Evolutionary conservation across 257 asterid species (phyloP).

Genomic region (Solanum ahanhuiri): DNA sequence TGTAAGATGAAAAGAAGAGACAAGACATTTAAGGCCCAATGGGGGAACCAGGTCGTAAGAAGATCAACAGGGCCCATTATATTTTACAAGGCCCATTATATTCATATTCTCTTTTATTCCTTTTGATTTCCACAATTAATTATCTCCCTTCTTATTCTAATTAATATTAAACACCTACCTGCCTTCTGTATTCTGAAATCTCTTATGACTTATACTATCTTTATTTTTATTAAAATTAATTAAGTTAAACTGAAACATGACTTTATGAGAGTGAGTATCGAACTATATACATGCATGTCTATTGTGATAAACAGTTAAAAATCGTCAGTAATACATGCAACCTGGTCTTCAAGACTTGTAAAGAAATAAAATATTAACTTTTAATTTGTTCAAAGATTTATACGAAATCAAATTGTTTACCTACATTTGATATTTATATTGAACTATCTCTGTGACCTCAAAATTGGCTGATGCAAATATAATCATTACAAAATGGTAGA

Average conservation of each 20-base stretch:
- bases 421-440: not conserved
- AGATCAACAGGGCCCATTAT: not conserved
- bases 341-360: not conserved
- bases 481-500: too few species aligned
- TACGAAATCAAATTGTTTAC: not conserved
- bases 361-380: not conserved
- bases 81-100: not conserved
- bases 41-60: conserved; percentile 21
- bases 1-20: not conserved
- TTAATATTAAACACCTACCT: not conserved
- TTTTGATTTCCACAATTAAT: too few species aligned
- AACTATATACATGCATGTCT: too few species aligned
- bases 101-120: not conserved
- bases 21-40: not conserved
- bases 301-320: not conserved
- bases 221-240: not conserved
- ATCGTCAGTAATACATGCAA: not conserved
- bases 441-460: not conserved
- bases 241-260: not conserved
- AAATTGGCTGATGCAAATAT: too few species aligned
- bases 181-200: not conserved
- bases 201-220: not conserved
- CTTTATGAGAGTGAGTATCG: not conserved
- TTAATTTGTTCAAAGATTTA: too few species aligned
- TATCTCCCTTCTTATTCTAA: not conserved